phyloP scores from a whole-genome alignment of 2,329 filamentous ascomycete genomes.

The Nothomitra cinnamomea region DNA sequence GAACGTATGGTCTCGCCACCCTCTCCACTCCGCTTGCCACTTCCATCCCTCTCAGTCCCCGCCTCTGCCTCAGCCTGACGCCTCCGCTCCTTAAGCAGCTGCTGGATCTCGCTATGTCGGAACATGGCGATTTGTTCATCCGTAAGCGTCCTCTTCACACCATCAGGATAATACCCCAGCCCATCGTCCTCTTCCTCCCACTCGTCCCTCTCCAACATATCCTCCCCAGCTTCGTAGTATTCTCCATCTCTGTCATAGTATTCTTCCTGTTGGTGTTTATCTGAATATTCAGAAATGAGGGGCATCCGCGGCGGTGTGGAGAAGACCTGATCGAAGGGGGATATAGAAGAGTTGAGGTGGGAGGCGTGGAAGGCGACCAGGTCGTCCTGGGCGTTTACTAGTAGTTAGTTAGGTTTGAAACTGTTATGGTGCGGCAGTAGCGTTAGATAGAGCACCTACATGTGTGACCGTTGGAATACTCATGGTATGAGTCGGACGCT shows the following conservation, averaged over 20 bases:
- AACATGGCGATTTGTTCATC: slow-evolving; percentile 86
- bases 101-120: slow-evolving; percentile 69
- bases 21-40: slow-evolving; percentile 9
- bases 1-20: slow-evolving; percentile 8
- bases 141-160: slow-evolving; percentile 74
- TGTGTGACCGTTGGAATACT: no score
- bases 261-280: not conserved
- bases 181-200: slow-evolving; percentile 37
- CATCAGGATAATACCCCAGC: slow-evolving; percentile 74
- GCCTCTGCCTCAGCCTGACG: slow-evolving; percentile 9
- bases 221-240: no score
- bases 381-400: slow-evolving; percentile 32
- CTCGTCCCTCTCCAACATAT: no score
- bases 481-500: no score
- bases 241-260: not conserved
- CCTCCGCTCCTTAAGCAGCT: slow-evolving; percentile 38
- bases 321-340: slow-evolving; percentile 19
- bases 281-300: not conserved
- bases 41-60: slow-evolving; percentile 10
- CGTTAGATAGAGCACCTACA: no score
- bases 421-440: no score
- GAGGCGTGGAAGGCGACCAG: slow-evolving; percentile 38
- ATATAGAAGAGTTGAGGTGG: slow-evolving; percentile 34
- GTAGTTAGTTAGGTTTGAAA: no score
- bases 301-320: slow-evolving; percentile 33